These are phyloP conservation scores for Suaeda aralocaspica DNA, from an alignment of 148 eudicot species.

Conservation along the genomic window DNA sequence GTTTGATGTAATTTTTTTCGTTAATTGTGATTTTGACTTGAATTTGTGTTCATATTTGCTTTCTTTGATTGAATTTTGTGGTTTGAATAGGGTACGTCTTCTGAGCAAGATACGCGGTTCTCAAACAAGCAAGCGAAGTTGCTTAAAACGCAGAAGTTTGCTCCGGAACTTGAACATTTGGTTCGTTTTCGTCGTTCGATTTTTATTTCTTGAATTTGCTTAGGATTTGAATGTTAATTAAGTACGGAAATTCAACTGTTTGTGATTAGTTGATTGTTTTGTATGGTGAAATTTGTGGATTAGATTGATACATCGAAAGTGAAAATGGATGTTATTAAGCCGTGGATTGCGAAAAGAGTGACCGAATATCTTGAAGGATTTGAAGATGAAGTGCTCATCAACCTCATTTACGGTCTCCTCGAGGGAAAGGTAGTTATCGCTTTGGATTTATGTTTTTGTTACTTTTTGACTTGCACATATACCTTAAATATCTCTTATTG, in stretches of 20 bases:
- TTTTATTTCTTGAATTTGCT: neutral
- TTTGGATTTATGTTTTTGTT: no score
- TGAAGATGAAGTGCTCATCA: conserved; percentile 96
- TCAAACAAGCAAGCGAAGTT: conserved; percentile 97
- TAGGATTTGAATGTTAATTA: neutral
- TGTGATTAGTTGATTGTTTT: neutral
- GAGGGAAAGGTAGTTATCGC: conserved; percentile 64
- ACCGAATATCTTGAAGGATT: conserved; percentile 93
- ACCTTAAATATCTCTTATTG: no score
- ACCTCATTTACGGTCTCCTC: conserved; percentile 77
- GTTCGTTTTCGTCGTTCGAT: conserved; percentile 32
- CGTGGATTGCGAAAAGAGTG: conserved; percentile 88
- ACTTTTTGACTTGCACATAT: no score
- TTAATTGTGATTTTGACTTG: neutral
- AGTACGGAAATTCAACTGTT: neutral
- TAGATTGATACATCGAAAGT: conserved; percentile 86
- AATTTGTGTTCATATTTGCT: neutral
- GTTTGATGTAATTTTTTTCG: neutral
- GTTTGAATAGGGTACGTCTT: conserved; percentile 72
- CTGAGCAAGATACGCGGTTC: conserved; percentile 95
- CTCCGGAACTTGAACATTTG: conserved; percentile 82
- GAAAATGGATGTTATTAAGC: conserved; percentile 90
- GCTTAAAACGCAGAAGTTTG: conserved; percentile 86
- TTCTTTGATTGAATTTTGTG: conserved; percentile 12
- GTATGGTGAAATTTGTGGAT: conserved; percentile 16